Percentiles rank a stretch among this genome's conserved stretches.
Conservation (phyloP, 1,139 yeast genomes). For the Blastobotrys malaysiensis region DNA sequence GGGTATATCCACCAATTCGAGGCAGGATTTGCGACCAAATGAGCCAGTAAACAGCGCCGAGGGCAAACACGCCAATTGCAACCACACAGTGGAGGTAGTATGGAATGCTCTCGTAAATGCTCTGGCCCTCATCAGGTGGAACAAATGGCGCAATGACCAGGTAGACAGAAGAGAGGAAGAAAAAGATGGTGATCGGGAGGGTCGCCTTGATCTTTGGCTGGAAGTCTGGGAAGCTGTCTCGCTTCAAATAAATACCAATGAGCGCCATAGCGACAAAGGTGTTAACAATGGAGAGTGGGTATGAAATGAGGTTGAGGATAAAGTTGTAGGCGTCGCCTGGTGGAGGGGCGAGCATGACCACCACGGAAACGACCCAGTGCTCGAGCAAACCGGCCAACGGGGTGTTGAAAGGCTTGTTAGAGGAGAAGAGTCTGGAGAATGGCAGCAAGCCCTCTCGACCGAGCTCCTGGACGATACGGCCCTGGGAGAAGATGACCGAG, state of each 20-base stretch:
- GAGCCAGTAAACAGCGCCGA: constrained; percentile 69
- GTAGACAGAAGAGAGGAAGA: constrained; percentile 63
- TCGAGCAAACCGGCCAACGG: constrained; percentile 51
- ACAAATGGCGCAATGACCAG: constrained; percentile 76
- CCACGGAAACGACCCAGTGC: constrained; percentile 48
- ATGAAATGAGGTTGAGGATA: constrained; percentile 67
- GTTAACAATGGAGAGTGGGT: constrained; percentile 68
- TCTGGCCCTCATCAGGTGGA: constrained; percentile 57
- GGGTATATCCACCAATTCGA: constrained; percentile 48
- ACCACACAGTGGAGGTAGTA: constrained; percentile 81
- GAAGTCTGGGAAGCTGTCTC: constrained; percentile 54
- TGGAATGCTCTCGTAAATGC: constrained; percentile 61
- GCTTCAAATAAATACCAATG: constrained; percentile 53
- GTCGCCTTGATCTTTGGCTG: constrained; percentile 70
- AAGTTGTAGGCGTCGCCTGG: constrained; percentile 76
- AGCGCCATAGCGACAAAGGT: constrained; percentile 69
- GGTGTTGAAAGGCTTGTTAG: constrained; percentile 51
- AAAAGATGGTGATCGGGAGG: constrained; percentile 57
- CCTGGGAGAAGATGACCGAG: constrained; percentile 73
- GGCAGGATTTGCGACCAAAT: constrained; percentile 64
- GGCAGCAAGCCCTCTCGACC: constrained; percentile 72
- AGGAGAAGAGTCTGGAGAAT: constrained; percentile 51
- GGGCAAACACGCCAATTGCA: constrained; percentile 69
- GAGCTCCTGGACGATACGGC: constrained; percentile 68
- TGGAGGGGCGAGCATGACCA: constrained; percentile 61